Evolutionary conservation across 805 yeast species (phyloP), one percentile per base, ranked within the genome.

Genomic region (Candida ficus): DNA sequence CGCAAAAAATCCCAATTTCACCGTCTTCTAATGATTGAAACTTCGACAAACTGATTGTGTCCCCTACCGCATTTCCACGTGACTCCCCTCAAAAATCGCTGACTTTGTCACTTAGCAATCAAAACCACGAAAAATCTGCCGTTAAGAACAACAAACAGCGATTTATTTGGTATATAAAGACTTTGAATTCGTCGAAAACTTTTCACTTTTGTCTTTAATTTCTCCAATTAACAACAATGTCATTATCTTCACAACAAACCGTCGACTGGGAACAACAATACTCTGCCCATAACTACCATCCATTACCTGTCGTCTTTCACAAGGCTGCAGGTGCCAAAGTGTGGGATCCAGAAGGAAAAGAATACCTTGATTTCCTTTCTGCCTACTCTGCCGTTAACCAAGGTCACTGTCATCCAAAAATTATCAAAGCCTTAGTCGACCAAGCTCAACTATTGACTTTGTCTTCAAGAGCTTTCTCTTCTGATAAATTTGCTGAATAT

Each of bases 351-450:
- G 98, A 91, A 66, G 97, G 96, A 49, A 86, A 82, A 29, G 90
- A 89, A 61, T 91, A 90, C 64, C 69, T 91, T 49, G 98, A 91
- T 64, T 91, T 91, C 59, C 68, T 91, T 45, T 83, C 95, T 14
- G 97, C 97, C 11, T 91, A 91, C 66, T 88, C 96, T 21, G 98
- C 98, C 5, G 96, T 91, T 26, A 91, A 91, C 70, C 97, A 91
- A 66, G 98, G 98, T 44, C 98, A 91, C 63, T 90, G 97, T 62
- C 98, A 91, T 62, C 97, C 98, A 42, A 80, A 85, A 63, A 90
- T 91, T 58, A 74, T 91, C 44, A 71, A 66, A 32, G 97, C 98
- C 4, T 73, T 91, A 45, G 70, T 80, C 33, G 95, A 89, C 27
- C 98, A 91, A 68, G 95, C 97, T 9, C 76, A 78, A 45, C 76